phyloP scores from a whole-genome alignment of 805 yeast species.

The Zygoascus ofunaensis region DNA sequence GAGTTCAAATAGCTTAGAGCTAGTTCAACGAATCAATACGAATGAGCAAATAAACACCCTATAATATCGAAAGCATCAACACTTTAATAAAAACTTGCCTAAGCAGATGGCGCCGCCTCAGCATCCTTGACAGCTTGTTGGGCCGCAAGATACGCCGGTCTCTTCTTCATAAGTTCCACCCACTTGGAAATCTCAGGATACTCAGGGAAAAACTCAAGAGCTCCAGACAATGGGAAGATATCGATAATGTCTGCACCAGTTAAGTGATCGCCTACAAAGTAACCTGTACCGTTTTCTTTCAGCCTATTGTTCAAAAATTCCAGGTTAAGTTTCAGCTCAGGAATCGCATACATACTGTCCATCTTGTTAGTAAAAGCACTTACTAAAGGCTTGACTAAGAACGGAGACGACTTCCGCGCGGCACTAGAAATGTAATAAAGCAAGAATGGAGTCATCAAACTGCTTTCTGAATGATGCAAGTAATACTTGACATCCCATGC shows the following conservation, averaged over 20 bases:
- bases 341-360: conserved; percentile 40
- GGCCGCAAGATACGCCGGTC: conserved; percentile 22
- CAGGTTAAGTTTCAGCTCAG: conserved; percentile 37
- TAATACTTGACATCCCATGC: conserved; percentile 41
- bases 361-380: conserved; percentile 37
- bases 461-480: conserved; percentile 52
- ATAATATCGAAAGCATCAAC: too few relatives aligned
- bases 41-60: too few relatives aligned
- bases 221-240: conserved; percentile 33
- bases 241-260: conserved; percentile 57
- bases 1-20: background rate
- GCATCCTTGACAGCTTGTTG: conserved; percentile 5
- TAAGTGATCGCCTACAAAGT: conserved; percentile 46
- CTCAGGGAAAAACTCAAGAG: background rate
- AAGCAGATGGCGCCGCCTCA: too few relatives aligned
- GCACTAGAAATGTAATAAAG: conserved; percentile 30
- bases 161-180: conserved; percentile 18
- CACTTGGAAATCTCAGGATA: conserved; percentile 23
- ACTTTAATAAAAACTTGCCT: too few relatives aligned
- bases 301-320: conserved; percentile 36
- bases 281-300: conserved; percentile 39
- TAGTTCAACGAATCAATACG: too few relatives aligned
- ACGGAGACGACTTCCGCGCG: conserved; percentile 16
- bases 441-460: conserved; percentile 43
- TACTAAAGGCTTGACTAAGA: conserved; percentile 39